Evolutionary conservation across 2,329 filamentous ascomycete genomes (phyloP), one percentile per base, ranked within the genome.

Genomic region (Monosporascus sp.): DNA sequence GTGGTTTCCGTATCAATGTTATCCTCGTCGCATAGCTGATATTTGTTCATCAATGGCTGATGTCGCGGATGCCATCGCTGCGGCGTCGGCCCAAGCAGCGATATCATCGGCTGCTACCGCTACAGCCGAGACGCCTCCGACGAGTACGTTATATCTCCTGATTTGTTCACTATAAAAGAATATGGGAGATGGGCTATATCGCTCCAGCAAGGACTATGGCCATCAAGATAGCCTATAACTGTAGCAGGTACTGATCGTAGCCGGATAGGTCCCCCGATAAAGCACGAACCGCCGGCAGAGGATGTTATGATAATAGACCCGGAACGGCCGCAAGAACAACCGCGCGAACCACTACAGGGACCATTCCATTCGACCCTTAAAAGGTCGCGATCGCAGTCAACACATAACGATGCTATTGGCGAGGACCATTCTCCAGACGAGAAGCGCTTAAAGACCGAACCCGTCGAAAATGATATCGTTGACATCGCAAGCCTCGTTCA

Each of bases 371-470:
- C 66, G 2, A 59, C 63, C 31, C 50, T 63, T 11, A 69, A 69
- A 51, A 60, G 67, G 45, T 61, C 57, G 22, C 63, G 66, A 40
- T 61, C 63, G 19, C 57, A 49, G 48, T 57, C 57, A 8, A 51
- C 57, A 27, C 52, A 58, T 16, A 54, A 64, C n/a, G 53, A 55
- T 35, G 45, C 53, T 8, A 22, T 48, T 19, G 19, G 27, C 17
- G 35, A 54, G 22, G 59, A 62, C 19, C 55, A 58, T 16, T 14
- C 44, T 17, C 59, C 59, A 37, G 58, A 61, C 9, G 67, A 68
- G 53, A 69, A 68, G 56, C 61, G 67, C 31, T 52, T 62, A 14
- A 69, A 67, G 48, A 56, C 56, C 20, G 65, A 68, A 48, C 52
- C 47, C 2, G 60, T 57, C 2, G 48, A 43, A 14, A 52, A 55